These are phyloP conservation scores for Coleophoma eucalyptorum DNA, from an alignment of 2,329 filamentous ascomycete species.

Conservation along the genomic window DNA sequence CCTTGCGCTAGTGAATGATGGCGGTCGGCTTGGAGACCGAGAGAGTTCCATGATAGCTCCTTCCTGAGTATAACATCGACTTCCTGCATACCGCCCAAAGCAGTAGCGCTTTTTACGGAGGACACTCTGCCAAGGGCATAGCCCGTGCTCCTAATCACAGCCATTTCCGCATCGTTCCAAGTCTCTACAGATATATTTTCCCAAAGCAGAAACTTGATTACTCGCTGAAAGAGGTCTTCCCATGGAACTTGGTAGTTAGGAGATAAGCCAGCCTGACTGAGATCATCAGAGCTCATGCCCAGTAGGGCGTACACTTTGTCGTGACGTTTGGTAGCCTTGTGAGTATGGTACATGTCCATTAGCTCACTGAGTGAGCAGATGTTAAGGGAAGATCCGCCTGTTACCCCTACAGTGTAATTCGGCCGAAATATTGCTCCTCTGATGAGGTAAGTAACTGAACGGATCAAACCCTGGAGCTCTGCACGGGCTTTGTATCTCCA, in stretches of 20 bases:
- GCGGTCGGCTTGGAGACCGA: no score
- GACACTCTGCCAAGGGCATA: slow-evolving; percentile 1
- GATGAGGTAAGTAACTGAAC: slow-evolving; percentile 4
- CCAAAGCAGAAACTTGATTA: slow-evolving; percentile 9
- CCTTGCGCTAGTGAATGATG: no score
- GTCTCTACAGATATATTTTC: slow-evolving; percentile 5
- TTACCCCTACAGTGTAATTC: background rate
- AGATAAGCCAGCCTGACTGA: slow-evolving; percentile 1
- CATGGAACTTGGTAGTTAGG: slow-evolving; percentile 9
- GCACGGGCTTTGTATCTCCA: background rate
- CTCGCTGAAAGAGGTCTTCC: slow-evolving; percentile 8
- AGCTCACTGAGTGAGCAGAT: slow-evolving; percentile 7
- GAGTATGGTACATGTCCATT: slow-evolving; percentile 12
- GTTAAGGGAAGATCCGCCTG: background rate
- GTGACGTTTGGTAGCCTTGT: slow-evolving; percentile 5
- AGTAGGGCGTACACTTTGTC: slow-evolving; percentile 6
- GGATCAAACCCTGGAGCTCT: slow-evolving; percentile 2
- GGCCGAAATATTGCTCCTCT: slow-evolving; percentile 2
- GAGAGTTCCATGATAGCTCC: no score
- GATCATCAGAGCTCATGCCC: slow-evolving; percentile 12
- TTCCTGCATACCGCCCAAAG: slow-evolving; percentile 2
- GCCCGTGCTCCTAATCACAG: slow-evolving; percentile 8
- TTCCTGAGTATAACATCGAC: slow-evolving; percentile 6
- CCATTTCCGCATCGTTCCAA: slow-evolving; percentile 1
- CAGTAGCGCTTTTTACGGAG: slow-evolving; percentile 3